Base-by-base conservation (phyloP, 495 filamentous ascomycete species). In the Penicillium turbatum region DNA sequence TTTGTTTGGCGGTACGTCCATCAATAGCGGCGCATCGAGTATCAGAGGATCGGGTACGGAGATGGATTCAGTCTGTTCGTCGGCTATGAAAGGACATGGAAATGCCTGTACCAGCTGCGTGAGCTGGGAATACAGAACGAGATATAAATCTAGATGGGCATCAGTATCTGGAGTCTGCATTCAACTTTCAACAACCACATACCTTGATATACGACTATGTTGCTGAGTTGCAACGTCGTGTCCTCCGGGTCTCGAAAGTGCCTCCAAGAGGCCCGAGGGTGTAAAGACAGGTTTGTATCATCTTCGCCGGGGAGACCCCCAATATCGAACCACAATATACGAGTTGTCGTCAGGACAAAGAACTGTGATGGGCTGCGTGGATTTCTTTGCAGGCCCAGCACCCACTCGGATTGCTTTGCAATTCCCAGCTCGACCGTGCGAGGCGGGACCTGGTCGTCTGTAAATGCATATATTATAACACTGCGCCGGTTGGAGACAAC, bases 261-360 rank as follows among this genome's bases (percentile, higher is more conserved):
- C 37, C 63, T 61, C 74, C 76, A 78, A 16, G 66, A 65, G 7
- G 76, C 48, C 27, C 49, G 63, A 55, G 70, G 66, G 19, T 51
- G 53, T 19, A 71, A 35, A 19, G 60, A 48, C 13, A 35, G 46
- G 21, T 34, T 53, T 9, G 48, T 29, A 9, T 66, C 53, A 5
- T 53, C 27, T 5, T 50, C 42, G 38, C 53, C 49, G 8, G 43
- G 35, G 24, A 43, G 32, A n/a, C 30, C 30, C 19, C 24, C 46
- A 17, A 74, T 24, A 51, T 73, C 69, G 39, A 77, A 62, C 65
- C 71, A 77, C 10, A 75, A 64, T 6, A 81, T 57, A 19, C 71
- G 66, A 19, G 60, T 63, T 6, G 73, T 81, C 7, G 82, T 87
- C 38, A 83, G 65, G 26, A 87, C 62, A 56, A 80, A 86, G 11